Evolutionary conservation across 2,329 filamentous ascomycete genomes (phyloP).

Genomic region (Colletotrichum kahawae): DNA sequence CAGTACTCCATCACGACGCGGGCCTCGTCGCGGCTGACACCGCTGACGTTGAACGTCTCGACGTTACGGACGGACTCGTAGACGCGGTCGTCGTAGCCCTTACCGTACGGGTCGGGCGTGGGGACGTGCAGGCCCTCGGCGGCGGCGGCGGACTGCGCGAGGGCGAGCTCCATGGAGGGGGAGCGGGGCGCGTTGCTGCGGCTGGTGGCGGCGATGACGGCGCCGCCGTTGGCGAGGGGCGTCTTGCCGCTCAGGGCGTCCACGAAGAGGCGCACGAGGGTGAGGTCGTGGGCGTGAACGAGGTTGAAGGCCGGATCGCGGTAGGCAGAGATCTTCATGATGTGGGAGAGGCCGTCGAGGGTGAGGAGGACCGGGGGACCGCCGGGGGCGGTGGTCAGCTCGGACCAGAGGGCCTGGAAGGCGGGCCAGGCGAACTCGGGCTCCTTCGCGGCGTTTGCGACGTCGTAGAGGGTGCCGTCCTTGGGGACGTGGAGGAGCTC

Average conservation of each 20-base stretch:
- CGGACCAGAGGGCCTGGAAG: slow-evolving; percentile 81
- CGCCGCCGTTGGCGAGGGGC: slow-evolving; percentile 73
- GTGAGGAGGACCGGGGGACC: slow-evolving; percentile 71
- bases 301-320: slow-evolving; percentile 70
- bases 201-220: slow-evolving; percentile 76
- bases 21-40: slow-evolving; percentile 76
- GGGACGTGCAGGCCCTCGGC: slow-evolving; percentile 42
- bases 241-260: slow-evolving; percentile 70
- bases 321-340: slow-evolving; percentile 82
- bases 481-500: slow-evolving; percentile 65
- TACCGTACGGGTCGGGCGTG: slow-evolving; percentile 56
- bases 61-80: slow-evolving; percentile 57
- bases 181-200: slow-evolving; percentile 71
- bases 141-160: slow-evolving; percentile 60
- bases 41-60: slow-evolving; percentile 63
- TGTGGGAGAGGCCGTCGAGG: slow-evolving; percentile 80
- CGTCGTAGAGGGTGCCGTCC: slow-evolving; percentile 67
- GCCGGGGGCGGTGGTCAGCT: slow-evolving; percentile 63
- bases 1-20: slow-evolving; percentile 91
- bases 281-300: slow-evolving; percentile 87
- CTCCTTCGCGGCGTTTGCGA: slow-evolving; percentile 75
- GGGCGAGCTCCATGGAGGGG: slow-evolving; percentile 71
- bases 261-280: slow-evolving; percentile 76
- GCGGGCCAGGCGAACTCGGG: slow-evolving; percentile 80
- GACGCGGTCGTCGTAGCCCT: slow-evolving; percentile 61